Conservation (phyloP, 768 basidiomycete genomes). For the Tricholoma terreum region DNA sequence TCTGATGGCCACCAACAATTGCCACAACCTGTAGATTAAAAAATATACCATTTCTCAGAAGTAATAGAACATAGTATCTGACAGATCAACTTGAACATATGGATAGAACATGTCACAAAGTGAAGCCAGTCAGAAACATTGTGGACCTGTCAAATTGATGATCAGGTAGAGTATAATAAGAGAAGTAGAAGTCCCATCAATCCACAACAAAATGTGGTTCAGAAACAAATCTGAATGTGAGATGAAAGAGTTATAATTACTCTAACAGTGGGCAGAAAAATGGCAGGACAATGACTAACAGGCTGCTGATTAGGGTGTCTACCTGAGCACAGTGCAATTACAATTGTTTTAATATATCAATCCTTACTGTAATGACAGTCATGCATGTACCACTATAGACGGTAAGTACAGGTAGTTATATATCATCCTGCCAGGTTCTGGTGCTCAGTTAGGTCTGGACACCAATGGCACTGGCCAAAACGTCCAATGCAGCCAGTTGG, state of each 20-base stretch:
- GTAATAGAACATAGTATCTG: background rate
- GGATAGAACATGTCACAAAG: background rate
- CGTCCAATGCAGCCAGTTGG: slow-evolving; percentile 46
- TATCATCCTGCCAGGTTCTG: too few relatives aligned
- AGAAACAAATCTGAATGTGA: background rate
- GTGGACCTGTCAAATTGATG: background rate
- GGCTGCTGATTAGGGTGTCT: too few relatives aligned
- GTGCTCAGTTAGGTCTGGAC: too few relatives aligned
- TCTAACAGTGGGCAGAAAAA: background rate
- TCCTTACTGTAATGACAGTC: too few relatives aligned
- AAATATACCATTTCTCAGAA: background rate
- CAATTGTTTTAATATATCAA: too few relatives aligned
- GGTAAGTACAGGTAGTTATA: too few relatives aligned
- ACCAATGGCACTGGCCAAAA: slow-evolving; percentile 35
- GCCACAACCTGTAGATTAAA: background rate
- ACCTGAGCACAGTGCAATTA: too few relatives aligned
- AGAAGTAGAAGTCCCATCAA: background rate
- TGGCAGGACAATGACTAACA: background rate
- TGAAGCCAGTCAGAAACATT: background rate
- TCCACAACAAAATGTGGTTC: background rate
- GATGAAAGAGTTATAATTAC: too few relatives aligned
- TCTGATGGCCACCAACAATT: background rate
- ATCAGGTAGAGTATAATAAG: background rate
- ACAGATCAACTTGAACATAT: background rate
- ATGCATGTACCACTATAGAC: too few relatives aligned